Conservation (phyloP, 108 stramenopile species). For the Cyclotella distinguenda region DNA sequence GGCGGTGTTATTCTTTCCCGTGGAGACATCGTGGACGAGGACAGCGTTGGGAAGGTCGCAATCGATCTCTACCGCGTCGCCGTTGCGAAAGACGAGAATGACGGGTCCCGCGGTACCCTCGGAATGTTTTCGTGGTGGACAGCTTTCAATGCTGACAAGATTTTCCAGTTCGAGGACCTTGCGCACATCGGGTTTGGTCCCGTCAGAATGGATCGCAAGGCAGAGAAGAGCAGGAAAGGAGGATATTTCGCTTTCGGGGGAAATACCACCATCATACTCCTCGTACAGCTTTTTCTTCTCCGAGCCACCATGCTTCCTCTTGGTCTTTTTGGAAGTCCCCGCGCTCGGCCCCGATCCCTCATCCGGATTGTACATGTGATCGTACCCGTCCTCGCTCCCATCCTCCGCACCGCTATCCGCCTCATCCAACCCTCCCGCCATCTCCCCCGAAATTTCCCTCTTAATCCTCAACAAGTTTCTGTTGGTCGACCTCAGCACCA, state of each 20-base stretch:
- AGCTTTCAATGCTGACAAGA: slow-evolving; percentile 74
- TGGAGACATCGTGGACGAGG: background rate
- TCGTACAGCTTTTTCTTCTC: slow-evolving; percentile 16
- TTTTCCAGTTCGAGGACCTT: slow-evolving; percentile 78
- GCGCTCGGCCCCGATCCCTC: no score
- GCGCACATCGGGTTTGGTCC: slow-evolving; percentile 82
- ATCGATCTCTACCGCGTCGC: slow-evolving; percentile 79
- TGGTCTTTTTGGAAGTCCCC: background rate
- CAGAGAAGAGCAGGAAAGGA: slow-evolving; percentile 80
- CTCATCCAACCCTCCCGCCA: slow-evolving; percentile 5
- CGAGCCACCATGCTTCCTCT: background rate
- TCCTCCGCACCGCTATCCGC: slow-evolving; percentile 47
- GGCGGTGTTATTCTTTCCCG: slow-evolving; percentile 32
- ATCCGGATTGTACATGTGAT: slow-evolving; percentile 50
- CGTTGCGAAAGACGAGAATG: slow-evolving; percentile 74
- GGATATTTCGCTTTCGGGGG: slow-evolving; percentile 59
- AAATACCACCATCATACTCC: slow-evolving; percentile 38
- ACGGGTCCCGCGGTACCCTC: slow-evolving; percentile 55
- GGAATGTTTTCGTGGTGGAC: slow-evolving; percentile 29
- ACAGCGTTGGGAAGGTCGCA: slow-evolving; percentile 52
- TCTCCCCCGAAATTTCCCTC: slow-evolving; percentile 11
- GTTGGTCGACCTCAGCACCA: slow-evolving; percentile 76
- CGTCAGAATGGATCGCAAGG: slow-evolving; percentile 72
- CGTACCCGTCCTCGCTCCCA: slow-evolving; percentile 41
- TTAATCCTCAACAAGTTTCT: slow-evolving; percentile 49